These are phyloP conservation scores for Termitomyces sp. DNA, from an alignment of 768 basidiomycete species.

Conservation along the genomic window DNA sequence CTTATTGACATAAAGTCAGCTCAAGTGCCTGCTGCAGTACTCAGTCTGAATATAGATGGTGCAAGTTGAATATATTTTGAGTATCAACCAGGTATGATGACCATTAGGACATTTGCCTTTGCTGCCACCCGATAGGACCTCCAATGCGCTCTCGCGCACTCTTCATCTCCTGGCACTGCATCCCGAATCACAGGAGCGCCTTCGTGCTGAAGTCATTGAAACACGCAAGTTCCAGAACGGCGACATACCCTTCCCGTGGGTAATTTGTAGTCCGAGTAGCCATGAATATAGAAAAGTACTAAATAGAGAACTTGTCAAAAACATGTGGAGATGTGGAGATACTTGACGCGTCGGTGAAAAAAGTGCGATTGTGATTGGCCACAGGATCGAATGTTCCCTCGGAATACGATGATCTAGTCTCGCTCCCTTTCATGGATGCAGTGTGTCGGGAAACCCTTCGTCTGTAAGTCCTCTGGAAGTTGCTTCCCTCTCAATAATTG, in stretches of 20 bases:
- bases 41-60: background rate
- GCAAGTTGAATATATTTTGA: background rate
- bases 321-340: background rate
- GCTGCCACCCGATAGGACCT: constrained; percentile 1
- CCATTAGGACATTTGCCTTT: background rate
- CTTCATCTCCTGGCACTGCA: background rate
- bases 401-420: background rate
- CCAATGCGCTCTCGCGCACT: background rate
- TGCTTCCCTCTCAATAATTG: background rate
- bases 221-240: background rate
- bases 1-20: background rate
- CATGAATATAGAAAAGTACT: background rate
- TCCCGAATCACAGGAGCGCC: background rate
- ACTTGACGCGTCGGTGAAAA: too few species aligned
- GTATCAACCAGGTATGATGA: background rate
- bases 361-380: background rate
- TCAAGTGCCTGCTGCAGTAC: background rate
- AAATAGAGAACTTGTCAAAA: background rate
- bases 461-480: background rate
- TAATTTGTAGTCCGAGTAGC: background rate
- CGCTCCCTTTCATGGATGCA: constrained; percentile 1
- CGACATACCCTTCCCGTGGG: background rate
- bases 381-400: background rate
- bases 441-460: background rate
- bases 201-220: background rate